Base-by-base conservation (phyloP, 192 early-diverging fungal species). In the Umbelopsis ramanniana region DNA sequence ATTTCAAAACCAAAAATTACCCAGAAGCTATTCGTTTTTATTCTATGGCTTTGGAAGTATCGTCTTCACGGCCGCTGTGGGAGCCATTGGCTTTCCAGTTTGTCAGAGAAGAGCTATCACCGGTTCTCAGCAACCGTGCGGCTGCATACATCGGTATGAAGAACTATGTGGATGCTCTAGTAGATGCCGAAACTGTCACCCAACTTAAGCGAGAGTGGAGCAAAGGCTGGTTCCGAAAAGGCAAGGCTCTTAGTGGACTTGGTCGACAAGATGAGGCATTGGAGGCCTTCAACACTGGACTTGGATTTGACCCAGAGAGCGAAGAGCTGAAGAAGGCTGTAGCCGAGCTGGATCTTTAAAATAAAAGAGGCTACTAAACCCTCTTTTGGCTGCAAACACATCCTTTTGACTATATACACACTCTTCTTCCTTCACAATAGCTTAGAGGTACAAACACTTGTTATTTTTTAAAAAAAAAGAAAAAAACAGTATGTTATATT, bases 1-100 rank as follows among this genome's bases (percentile, higher is more conserved):
- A 84, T 71, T 94, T 95, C 86, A 93, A 93, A 17, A 84, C 80
- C 14, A 92, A 93, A 74, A 89, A 95, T 40, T 94, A 91, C 75
- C 82, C 83, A 26, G 90, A 93, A 73, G 96, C 97, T 19, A 92
- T 97, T 74, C 80, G 84, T 6, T 87, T 89, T 52, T 99, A 99
- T 83, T 89, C 92, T 24, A 89, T 94, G 75, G 97, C 97, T 8
- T 89, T 97, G 53, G 92, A 89, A 24, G 76, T 95, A 35, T 89
- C 91, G 2, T 87, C 85, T 70, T 87, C 89, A 73, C 77, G 92
- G 45, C 91, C 90, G 21, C 76, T 92, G 54, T 93, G 92, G 92
- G 92, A 93, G 60, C 87, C 92, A 6, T 81, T 82, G 50, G 84
- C 80, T n/a, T 78, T 86, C 8, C 82, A 87, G 12, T 76, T 76